Evolutionary conservation across 495 filamentous ascomycete genomes (phyloP).

Genomic region (Hyaloscypha hepaticicola): DNA sequence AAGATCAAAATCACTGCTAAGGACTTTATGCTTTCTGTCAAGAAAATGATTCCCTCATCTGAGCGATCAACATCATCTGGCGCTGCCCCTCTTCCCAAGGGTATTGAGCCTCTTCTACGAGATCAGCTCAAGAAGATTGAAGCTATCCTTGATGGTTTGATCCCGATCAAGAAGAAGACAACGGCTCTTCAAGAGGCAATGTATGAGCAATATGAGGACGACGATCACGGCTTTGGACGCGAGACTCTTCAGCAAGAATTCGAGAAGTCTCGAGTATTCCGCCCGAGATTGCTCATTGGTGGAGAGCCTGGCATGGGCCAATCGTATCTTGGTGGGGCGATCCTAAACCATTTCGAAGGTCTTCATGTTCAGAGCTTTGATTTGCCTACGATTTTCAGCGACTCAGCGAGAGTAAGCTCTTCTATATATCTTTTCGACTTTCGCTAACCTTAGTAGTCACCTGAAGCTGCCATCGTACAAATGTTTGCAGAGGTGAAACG

Average conservation of each 20-base stretch:
- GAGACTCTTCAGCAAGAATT: conserved; percentile 90
- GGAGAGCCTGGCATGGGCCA: conserved; percentile 90
- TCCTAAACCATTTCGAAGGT: conserved; percentile 87
- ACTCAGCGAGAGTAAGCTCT: conserved; percentile 54
- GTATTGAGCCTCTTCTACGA: conserved; percentile 78
- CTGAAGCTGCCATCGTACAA: conserved; percentile 85
- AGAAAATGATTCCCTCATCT: conserved; percentile 93
- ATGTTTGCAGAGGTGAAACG: conserved; percentile 88
- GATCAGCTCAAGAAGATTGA: conserved; percentile 66
- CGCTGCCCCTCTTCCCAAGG: conserved; percentile 71
- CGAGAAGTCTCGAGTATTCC: conserved; percentile 82
- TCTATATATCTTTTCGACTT: background rate
- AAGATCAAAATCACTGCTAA: conserved; percentile 82
- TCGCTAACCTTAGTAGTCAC: conserved; percentile 47
- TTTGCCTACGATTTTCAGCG: conserved; percentile 68
- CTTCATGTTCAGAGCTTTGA: conserved; percentile 96
- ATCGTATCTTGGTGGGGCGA: conserved; percentile 81
- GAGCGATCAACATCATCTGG: conserved; percentile 82
- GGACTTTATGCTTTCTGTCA: conserved; percentile 95
- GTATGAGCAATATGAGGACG: conserved; percentile 80
- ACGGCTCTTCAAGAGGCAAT: conserved; percentile 93
- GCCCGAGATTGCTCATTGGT: conserved; percentile 78
- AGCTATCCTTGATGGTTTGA: conserved; percentile 64
- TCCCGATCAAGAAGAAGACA: conserved; percentile 78
- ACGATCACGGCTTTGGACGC: conserved; percentile 72